These are phyloP conservation scores for Sutorius eximius DNA, from an alignment of 1,284 basidiomycete genomes.

Conservation along the genomic window DNA sequence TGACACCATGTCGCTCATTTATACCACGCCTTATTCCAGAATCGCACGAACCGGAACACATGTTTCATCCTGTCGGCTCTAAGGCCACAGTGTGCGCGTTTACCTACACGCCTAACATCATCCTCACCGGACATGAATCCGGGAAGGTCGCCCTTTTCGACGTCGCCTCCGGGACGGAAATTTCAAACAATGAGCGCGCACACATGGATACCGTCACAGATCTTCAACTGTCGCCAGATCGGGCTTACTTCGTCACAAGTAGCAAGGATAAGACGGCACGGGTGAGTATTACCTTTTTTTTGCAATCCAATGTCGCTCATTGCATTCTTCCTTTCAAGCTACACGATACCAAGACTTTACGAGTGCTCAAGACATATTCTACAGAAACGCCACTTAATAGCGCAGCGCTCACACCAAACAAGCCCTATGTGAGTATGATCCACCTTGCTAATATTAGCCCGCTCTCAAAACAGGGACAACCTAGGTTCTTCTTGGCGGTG, in stretches of 20 bases:
- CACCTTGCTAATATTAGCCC: neutral
- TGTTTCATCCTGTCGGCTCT: slow-evolving; percentile 88
- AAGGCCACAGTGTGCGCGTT: slow-evolving; percentile 97
- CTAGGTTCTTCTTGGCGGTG: slow-evolving; percentile 89
- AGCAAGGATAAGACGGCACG: slow-evolving; percentile 96
- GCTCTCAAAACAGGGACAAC: neutral
- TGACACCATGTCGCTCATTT: neutral
- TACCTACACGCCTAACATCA: slow-evolving; percentile 74
- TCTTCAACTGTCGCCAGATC: slow-evolving; percentile 87
- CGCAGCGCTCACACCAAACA: slow-evolving; percentile 81
- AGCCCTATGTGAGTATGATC: slow-evolving; percentile 70
- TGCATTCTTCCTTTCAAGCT: slow-evolving; percentile 48
- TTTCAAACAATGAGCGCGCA: slow-evolving; percentile 78
- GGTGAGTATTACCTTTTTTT: slow-evolving; percentile 47
- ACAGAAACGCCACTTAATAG: slow-evolving; percentile 97
- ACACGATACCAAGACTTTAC: slow-evolving; percentile 86
- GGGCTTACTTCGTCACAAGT: slow-evolving; percentile 94
- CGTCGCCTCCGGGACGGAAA: slow-evolving; percentile 85
- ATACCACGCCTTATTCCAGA: slow-evolving; percentile 46
- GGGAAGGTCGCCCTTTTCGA: slow-evolving; percentile 93
- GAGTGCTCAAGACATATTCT: slow-evolving; percentile 89
- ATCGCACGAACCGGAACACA: slow-evolving; percentile 67
- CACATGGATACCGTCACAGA: slow-evolving; percentile 89
- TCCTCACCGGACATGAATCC: slow-evolving; percentile 94
- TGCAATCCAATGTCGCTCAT: neutral